phyloP scores from a whole-genome alignment of 345 rosid genomes.

The Salix suchowensis region DNA sequence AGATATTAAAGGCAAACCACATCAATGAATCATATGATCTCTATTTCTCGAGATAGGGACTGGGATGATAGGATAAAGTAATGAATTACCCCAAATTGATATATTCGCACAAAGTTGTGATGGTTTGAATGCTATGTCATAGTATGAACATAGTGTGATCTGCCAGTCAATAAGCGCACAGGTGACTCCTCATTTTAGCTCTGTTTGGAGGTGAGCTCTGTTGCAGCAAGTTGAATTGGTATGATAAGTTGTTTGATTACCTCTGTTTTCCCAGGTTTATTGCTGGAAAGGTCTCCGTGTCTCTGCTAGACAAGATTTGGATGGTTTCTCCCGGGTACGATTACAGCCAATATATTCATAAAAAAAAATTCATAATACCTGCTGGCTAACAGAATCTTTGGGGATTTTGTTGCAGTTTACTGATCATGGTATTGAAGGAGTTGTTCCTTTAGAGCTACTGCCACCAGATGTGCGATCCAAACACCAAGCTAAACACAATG shows the following conservation, averaged over 20 bases:
- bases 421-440: slow-evolving; percentile 91
- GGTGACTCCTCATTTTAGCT: not conserved
- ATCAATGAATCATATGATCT: not conserved
- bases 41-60: not conserved
- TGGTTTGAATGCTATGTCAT: not conserved
- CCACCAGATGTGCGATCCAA: slow-evolving; percentile 69
- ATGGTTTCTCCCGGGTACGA: slow-evolving; percentile 87
- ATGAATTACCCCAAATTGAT: not conserved
- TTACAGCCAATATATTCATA: not conserved
- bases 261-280: slow-evolving; percentile 56
- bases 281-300: slow-evolving; percentile 98
- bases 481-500: slow-evolving; percentile 83
- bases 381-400: slow-evolving; percentile 1
- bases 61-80: not conserved
- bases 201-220: not conserved
- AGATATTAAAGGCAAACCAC: not conserved
- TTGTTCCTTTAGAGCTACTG: slow-evolving; percentile 86
- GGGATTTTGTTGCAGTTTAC: slow-evolving; percentile 61
- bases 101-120: not conserved
- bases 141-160: not conserved
- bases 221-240: not conserved
- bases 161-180: not conserved
- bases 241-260: not conserved
- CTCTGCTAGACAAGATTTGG: slow-evolving; percentile 94
- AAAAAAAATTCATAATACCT: not conserved